Base-by-base conservation (phyloP, 345 rosid genomes). In the Draba incana region DNA sequence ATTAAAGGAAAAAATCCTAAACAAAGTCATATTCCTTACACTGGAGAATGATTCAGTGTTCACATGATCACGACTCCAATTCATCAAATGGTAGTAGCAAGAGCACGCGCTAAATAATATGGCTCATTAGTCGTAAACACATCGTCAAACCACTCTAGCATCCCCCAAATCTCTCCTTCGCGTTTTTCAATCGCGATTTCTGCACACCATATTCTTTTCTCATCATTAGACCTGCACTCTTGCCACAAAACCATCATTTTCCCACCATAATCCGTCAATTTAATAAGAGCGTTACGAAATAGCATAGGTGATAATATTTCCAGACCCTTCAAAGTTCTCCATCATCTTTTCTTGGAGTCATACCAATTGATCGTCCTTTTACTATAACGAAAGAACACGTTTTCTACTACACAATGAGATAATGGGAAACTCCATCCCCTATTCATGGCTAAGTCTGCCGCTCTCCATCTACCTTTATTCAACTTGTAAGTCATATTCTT, bases 171-270 rank as follows among this genome's bases (percentile, higher is more conserved):
- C 59, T 76, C 86, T 27, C 79, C 76, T 33, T 56, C 9, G 70
- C 78, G 53, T 59, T 74, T 79, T 76, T 75, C 77, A 57, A 87
- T 81, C 55, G 69, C 71, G 49, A 89, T 85, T 68, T 84, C 84
- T 0, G 89, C 87, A 25, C 96, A 84, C 83, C 86, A 81, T 37
- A 89, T 64, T 68, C 78, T 81, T 75, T 67, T 57, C 30, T 38
- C 70, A 69, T 30, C 16, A 62, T 8, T 63, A 69, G 10, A 23
- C 60, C 9, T 48, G 56, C 65, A 67, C 52, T 54, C 75, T 54
- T 84, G 87, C 93, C 93, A 87, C 64, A 84, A 77, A 70, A 87
- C 86, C 63, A 77, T 61, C 80, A 89, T 57, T 39, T 85, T 89
- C 24, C 91, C 96, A 1, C 93, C 91, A 58, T 41, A 59, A 43